Evolutionary conservation across 768 basidiomycete species (phyloP).

Genomic region (Asterophora lycoperdoides): DNA sequence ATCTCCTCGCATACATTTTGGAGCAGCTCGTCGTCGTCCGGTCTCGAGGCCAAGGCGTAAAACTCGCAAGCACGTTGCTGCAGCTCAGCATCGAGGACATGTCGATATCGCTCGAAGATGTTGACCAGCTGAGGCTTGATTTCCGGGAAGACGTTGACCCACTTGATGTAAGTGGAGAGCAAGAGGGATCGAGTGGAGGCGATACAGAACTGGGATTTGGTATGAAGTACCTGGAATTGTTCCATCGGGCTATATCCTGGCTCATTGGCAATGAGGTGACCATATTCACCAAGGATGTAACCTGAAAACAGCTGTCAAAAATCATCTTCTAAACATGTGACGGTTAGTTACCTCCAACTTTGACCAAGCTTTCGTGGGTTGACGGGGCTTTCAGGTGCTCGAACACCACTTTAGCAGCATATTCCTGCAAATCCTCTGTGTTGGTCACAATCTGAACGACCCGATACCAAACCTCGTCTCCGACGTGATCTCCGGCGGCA

Average conservation of each 20-base stretch:
- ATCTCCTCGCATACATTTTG: slow-evolving; percentile 98
- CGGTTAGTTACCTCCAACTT: slow-evolving; percentile 75
- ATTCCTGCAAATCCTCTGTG: slow-evolving; percentile 95
- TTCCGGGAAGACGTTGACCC: slow-evolving; percentile 99
- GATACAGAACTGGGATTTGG: slow-evolving; percentile 92
- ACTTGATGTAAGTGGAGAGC: slow-evolving; percentile 97
- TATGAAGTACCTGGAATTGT: slow-evolving; percentile 89
- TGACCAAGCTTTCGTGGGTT: slow-evolving; percentile 90
- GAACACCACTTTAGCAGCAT: slow-evolving; percentile 90
- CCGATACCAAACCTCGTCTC: slow-evolving; percentile 99
- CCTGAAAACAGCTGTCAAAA: slow-evolving; percentile 39
- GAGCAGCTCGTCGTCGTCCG: slow-evolving; percentile 89
- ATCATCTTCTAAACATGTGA: neutral
- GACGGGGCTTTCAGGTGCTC: slow-evolving; percentile 83
- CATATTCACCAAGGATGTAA: slow-evolving; percentile 97
- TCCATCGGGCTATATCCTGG: slow-evolving; percentile 89
- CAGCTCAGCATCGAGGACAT: slow-evolving; percentile 93
- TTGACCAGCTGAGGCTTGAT: slow-evolving; percentile 91
- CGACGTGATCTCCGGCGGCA: slow-evolving; percentile 96
- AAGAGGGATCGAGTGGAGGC: slow-evolving; percentile 90
- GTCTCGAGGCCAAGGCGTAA: slow-evolving; percentile 76
- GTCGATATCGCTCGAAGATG: slow-evolving; percentile 96
- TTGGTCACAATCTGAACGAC: slow-evolving; percentile 98
- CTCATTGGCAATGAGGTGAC: slow-evolving; percentile 95
- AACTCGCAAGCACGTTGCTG: slow-evolving; percentile 99